Conservation (phyloP, 2,329 filamentous ascomycete species). For the Xylaria sp. region DNA sequence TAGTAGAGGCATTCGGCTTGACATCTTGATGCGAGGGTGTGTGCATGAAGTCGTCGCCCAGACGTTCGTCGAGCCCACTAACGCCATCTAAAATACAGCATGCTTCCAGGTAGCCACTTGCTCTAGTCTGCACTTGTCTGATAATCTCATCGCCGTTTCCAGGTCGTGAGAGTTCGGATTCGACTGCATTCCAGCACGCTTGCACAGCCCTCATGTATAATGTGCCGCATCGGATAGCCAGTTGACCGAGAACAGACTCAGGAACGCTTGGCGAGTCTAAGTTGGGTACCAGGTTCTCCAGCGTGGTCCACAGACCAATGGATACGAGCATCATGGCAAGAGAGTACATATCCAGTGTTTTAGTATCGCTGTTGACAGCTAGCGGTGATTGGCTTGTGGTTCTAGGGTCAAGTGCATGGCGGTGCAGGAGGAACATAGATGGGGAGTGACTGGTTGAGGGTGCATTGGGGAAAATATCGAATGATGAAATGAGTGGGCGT, state of each 20-base stretch:
- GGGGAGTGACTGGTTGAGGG: conserved; percentile 50
- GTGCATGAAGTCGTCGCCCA: conserved; percentile 56
- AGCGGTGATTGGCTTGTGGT: conserved; percentile 61
- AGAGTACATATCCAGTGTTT: conserved; percentile 75
- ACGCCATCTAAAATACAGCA: conserved; percentile 71
- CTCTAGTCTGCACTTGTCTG: conserved; percentile 63
- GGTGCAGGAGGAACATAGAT: conserved; percentile 60
- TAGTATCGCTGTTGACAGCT: conserved; percentile 62
- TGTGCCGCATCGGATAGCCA: conserved; percentile 75
- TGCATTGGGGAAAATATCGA: conserved; percentile 74
- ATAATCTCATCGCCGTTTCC: conserved; percentile 62
- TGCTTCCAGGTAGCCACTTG: conserved; percentile 68
- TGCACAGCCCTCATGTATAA: conserved; percentile 80
- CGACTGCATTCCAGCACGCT: conserved; percentile 76
- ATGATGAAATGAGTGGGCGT: conserved; percentile 76
- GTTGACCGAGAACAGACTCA: conserved; percentile 69
- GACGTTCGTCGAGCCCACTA: conserved; percentile 64
- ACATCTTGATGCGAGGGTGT: conserved; percentile 32
- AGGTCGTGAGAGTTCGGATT: conserved; percentile 64
- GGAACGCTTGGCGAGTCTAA: conserved; percentile 63
- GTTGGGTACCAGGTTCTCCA: conserved; percentile 63
- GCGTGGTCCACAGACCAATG: conserved; percentile 78
- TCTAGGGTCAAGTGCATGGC: conserved; percentile 73
- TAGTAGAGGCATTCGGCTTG: conserved; percentile 20
- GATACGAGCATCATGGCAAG: conserved; percentile 78